phyloP scores from a whole-genome alignment of 2,329 filamentous ascomycete species.

The Zopfia rhizophila region DNA sequence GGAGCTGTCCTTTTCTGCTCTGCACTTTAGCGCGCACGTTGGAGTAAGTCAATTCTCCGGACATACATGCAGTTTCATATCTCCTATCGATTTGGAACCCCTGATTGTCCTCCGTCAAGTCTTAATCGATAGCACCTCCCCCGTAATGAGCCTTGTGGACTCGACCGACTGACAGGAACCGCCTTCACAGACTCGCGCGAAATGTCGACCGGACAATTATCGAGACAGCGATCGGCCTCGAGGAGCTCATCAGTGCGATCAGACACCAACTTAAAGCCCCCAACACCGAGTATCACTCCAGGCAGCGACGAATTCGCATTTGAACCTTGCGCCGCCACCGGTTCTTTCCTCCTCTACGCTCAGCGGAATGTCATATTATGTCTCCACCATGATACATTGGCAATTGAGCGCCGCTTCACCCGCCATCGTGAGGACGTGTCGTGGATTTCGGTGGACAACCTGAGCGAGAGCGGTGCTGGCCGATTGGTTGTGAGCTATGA shows the following conservation, averaged over 20 bases:
- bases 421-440: constrained; percentile 85
- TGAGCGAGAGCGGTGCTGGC: constrained; percentile 86
- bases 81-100: constrained; percentile 18
- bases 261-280: constrained; percentile 50
- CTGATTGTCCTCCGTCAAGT: constrained; percentile 24
- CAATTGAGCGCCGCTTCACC: constrained; percentile 86
- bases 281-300: constrained; percentile 57
- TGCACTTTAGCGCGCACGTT: constrained; percentile 50
- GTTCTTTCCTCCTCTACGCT: constrained; percentile 88
- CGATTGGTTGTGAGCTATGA: constrained; percentile 94
- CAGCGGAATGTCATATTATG: constrained; percentile 85
- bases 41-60: constrained; percentile 51
- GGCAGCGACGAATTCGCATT: constrained; percentile 67
- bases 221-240: constrained; percentile 55
- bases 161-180: constrained; percentile 42
- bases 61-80: constrained; percentile 37
- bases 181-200: constrained; percentile 38
- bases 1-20: constrained; percentile 42
- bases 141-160: constrained; percentile 43
- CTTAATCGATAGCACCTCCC: constrained; percentile 40
- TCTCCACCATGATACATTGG: constrained; percentile 90
- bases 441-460: constrained; percentile 88
- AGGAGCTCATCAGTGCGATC: constrained; percentile 48
- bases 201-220: constrained; percentile 57
- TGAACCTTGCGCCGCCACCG: constrained; percentile 89